These are phyloP conservation scores for Hemisphaericaspora lyxosophila DNA, from an alignment of 1,139 yeast species.

Conservation along the genomic window DNA sequence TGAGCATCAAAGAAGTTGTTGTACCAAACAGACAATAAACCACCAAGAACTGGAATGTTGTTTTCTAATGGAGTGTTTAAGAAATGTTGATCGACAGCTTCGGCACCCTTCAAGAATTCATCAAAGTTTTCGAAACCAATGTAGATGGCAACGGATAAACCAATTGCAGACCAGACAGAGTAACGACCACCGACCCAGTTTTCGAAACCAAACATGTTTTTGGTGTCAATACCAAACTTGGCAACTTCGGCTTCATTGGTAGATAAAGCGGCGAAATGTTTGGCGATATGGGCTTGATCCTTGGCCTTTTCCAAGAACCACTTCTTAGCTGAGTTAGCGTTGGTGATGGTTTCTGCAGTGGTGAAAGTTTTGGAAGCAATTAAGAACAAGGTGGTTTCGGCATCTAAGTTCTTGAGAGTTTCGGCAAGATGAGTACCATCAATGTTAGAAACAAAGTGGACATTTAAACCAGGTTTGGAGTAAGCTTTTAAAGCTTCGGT, in stretches of 20 bases:
- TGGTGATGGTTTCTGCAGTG: slow-evolving; percentile 96
- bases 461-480: slow-evolving; percentile 70
- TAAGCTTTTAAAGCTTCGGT: slow-evolving; percentile 95
- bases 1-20: slow-evolving; percentile 97
- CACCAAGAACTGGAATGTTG: slow-evolving; percentile 92
- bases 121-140: slow-evolving; percentile 94
- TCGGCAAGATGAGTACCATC: slow-evolving; percentile 98
- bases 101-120: slow-evolving; percentile 92
- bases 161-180: slow-evolving; percentile 99
- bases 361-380: slow-evolving; percentile 98
- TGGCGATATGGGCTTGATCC: slow-evolving; percentile 74
- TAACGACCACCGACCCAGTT: slow-evolving; percentile 99
- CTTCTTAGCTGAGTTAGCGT: slow-evolving; percentile 89
- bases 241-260: slow-evolving; percentile 89
- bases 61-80: slow-evolving; percentile 77
- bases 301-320: slow-evolving; percentile 84
- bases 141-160: slow-evolving; percentile 90
- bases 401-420: slow-evolving; percentile 70
- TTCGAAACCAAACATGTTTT: slow-evolving; percentile 97
- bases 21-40: slow-evolving; percentile 93
- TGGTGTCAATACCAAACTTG: slow-evolving; percentile 94
- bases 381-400: slow-evolving; percentile 91
- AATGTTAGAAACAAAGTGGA: slow-evolving; percentile 94
- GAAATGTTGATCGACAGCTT: slow-evolving; percentile 93
- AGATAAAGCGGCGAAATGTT: slow-evolving; percentile 95